Evolutionary conservation across 129 eudicot genomes (phyloP), one percentile per base, ranked within the genome.

Genomic region (Mikania micrantha): DNA sequence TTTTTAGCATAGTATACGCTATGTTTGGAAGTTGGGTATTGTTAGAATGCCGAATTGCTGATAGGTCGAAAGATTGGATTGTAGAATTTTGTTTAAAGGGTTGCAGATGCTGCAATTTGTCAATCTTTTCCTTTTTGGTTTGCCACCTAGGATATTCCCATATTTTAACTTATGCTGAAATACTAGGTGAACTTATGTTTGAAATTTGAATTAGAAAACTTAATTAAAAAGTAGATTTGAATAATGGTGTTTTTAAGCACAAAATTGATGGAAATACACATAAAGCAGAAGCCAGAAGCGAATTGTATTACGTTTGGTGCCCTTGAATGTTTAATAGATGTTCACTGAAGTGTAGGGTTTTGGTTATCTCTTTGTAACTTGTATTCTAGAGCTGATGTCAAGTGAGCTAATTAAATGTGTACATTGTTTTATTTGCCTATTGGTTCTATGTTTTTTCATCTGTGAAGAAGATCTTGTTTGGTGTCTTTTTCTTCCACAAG

Each of bases 371-470:
- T 3, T 53, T 53, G 16, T 53, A 24, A 24, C 16, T 53, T 53
- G 60, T 53, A 17, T 53, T 53, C 32, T 24, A 24, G 32, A 11
- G 35, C 7, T 53, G 60, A 54, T 54, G 35, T 54, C 34, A 54
- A 24, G 35, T 3, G 19, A 25, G 60, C 35, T 11, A 54, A 9
- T 54, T 17, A 24, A 32, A 34, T 6, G 2, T 58, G 24, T 7
- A 29, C 29, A n/a, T 2, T 29, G 64, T 31, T 13, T 58, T 29
- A 31, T 58, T 6, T 6, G 36, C 4, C 62, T 6, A 12, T 68
- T 38, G 39, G 64, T 68, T 68, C 50, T 52, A 50, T 68, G 50
- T 16, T 50, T 67, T 67, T 67, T 67, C 62, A 68, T 50, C 6
- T 49, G 15, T 19, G 60, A 48, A 63, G 21, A 41, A 25, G 60